These are phyloP conservation scores for Astraeus odoratus DNA, from an alignment of 768 basidiomycete genomes.

Conservation along the genomic window DNA sequence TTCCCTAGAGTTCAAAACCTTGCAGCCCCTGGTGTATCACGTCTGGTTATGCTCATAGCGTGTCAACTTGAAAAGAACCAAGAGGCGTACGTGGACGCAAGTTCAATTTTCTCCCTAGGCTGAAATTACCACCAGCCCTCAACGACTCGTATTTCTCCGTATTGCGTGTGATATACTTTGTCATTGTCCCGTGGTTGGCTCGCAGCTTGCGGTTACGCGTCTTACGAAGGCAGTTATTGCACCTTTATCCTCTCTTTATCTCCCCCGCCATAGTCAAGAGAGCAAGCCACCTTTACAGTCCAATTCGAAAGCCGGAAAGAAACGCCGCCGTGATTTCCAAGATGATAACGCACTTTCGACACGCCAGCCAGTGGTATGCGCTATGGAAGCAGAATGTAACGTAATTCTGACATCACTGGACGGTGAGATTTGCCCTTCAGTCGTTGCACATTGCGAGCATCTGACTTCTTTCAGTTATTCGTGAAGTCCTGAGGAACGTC, in stretches of 20 bases:
- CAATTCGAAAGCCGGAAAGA: conserved; percentile 53
- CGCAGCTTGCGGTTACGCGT: conserved; percentile 43
- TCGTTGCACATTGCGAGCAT: conserved; percentile 1
- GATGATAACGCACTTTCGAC: conserved; percentile 65
- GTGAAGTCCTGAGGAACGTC: conserved; percentile 40
- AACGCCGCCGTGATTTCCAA: conserved; percentile 63
- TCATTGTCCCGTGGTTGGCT: conserved; percentile 39
- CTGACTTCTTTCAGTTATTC: conserved; percentile 38
- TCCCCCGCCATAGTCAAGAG: conserved; percentile 18
- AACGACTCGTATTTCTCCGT: conserved; percentile 39
- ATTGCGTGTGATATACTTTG: conserved; percentile 38
- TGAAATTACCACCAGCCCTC: conserved; percentile 20
- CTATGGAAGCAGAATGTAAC: conserved; percentile 43
- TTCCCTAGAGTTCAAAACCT: conserved; percentile 48
- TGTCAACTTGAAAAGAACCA: conserved; percentile 57
- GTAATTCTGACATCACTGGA: conserved; percentile 48
- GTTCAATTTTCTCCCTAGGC: conserved; percentile 1
- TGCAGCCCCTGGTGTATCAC: conserved; percentile 49
- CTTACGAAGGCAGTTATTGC: conserved; percentile 49
- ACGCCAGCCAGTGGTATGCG: conserved; percentile 40
- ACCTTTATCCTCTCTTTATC: conserved; percentile 41
- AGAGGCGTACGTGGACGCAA: conserved; percentile 35
- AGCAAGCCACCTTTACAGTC: background rate
- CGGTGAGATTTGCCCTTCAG: conserved; percentile 35
- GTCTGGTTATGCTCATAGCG: conserved; percentile 43